Conservation (phyloP, 352 stramenopile species). For the Phytophthora cryptogea region DNA sequence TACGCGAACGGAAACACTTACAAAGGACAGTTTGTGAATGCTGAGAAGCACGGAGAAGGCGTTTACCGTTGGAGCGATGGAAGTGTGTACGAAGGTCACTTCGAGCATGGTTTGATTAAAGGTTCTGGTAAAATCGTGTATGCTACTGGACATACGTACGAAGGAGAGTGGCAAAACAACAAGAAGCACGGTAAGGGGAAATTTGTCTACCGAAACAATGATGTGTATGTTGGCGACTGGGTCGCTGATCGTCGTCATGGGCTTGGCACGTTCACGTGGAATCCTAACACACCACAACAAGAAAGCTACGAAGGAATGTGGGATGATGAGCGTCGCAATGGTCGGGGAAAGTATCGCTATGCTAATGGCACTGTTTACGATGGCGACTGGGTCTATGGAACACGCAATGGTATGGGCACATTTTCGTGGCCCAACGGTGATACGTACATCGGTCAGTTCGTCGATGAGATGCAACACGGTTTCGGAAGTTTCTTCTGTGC, state of each 20-base stretch:
- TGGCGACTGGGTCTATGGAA: conserved; percentile 69
- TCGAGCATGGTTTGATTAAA: conserved; percentile 66
- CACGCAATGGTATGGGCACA: conserved; percentile 70
- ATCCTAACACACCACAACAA: conserved; percentile 49
- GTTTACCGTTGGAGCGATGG: conserved; percentile 80
- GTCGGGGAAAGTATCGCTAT: conserved; percentile 65
- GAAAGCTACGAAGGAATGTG: conserved; percentile 85
- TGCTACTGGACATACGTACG: conserved; percentile 67
- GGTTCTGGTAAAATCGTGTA: conserved; percentile 64
- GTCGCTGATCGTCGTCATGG: conserved; percentile 59
- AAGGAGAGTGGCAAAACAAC: conserved; percentile 66
- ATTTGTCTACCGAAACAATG: conserved; percentile 83
- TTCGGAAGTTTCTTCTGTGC: conserved; percentile 67
- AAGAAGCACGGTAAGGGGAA: conserved; percentile 80
- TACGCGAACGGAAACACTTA: conserved; percentile 89
- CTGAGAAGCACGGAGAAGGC: conserved; percentile 64
- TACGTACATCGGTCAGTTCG: conserved; percentile 82
- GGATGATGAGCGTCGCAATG: conserved; percentile 66
- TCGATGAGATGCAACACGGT: conserved; percentile 81
- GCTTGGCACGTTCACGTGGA: conserved; percentile 64
- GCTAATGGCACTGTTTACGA: conserved; percentile 61
- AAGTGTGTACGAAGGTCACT: conserved; percentile 77
- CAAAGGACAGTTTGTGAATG: conserved; percentile 64
- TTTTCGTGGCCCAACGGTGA: conserved; percentile 90
- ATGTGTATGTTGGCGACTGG: conserved; percentile 84